A percentile compares a stretch with the other conserved stretches of the same genome.
These are phyloP conservation scores for Luffa aegyptiaca DNA, from an alignment of 306 rosid species.

Conservation along the genomic window DNA sequence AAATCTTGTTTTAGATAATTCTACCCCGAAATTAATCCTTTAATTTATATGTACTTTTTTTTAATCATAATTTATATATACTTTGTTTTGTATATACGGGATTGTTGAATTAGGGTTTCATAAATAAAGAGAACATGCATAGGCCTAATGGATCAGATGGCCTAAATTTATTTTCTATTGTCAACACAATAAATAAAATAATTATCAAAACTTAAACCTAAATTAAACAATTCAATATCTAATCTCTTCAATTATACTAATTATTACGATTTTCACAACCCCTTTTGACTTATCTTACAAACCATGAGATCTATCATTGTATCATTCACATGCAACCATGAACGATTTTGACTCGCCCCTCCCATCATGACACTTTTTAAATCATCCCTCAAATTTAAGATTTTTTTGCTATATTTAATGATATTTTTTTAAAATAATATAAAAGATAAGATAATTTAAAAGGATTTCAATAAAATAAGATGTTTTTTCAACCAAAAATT, in stretches of 20 bases:
- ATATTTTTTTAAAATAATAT: background rate
- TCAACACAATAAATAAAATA: background rate
- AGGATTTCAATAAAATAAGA: background rate
- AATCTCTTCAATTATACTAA: background rate
- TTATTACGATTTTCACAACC: background rate
- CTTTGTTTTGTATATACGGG: background rate
- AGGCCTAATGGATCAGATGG: background rate
- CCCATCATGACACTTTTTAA: background rate
- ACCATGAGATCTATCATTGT: background rate
- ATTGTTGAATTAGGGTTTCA: background rate
- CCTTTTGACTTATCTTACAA: background rate
- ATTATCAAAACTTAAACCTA: background rate
- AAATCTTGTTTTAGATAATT: too few species aligned
- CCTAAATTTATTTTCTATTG: background rate
- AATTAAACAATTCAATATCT: background rate
- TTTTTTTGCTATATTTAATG: background rate
- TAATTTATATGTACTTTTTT: too few species aligned
- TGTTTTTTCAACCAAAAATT: too few species aligned
- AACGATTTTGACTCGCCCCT: background rate
- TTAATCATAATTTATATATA: too few species aligned
- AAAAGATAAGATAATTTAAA: background rate
- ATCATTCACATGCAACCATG: conserved; percentile 1
- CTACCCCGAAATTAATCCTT: too few species aligned
- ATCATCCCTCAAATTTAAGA: background rate
- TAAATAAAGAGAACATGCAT: background rate